Conservation (phyloP, 2,329 filamentous ascomycete genomes). For the Colletotrichum aenigma region DNA sequence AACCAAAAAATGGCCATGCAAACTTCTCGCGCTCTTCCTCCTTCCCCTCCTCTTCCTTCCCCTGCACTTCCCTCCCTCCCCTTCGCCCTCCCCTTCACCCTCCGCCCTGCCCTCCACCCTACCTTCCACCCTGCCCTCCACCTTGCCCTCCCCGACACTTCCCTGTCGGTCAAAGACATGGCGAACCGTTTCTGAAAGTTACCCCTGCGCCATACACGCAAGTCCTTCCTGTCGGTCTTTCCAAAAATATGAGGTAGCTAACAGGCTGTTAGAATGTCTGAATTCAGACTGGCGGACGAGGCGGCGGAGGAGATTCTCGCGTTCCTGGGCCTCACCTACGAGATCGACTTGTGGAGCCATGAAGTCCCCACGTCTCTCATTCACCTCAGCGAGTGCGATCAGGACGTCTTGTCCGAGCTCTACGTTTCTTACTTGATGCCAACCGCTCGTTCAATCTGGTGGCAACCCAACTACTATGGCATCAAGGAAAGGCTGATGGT, state of each 20-base stretch:
- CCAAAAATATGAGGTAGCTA: background rate
- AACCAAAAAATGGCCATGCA: background rate
- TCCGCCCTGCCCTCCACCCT: background rate
- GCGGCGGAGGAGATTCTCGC: background rate
- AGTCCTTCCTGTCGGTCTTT: background rate
- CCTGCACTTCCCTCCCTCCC: background rate
- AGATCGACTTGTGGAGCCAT: background rate
- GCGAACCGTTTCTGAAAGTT: background rate
- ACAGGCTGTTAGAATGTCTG: background rate
- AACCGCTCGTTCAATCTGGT: background rate
- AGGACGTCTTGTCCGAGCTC: background rate
- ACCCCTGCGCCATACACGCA: background rate
- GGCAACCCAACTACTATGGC: background rate
- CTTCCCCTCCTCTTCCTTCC: background rate
- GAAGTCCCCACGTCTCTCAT: background rate
- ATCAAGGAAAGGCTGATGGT: background rate
- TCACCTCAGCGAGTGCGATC: background rate
- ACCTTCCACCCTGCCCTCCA: background rate
- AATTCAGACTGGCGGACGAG: background rate
- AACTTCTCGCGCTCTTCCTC: background rate
- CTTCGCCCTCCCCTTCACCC: background rate
- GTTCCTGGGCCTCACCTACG: background rate
- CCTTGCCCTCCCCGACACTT: background rate
- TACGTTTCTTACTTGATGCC: conserved; percentile 1
- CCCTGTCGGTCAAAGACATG: background rate